Percentiles rank a stretch among this genome's conserved stretches.
Evolutionary conservation across 805 yeast genomes (phyloP).

Genomic region (Starmerella stigmatis): DNA sequence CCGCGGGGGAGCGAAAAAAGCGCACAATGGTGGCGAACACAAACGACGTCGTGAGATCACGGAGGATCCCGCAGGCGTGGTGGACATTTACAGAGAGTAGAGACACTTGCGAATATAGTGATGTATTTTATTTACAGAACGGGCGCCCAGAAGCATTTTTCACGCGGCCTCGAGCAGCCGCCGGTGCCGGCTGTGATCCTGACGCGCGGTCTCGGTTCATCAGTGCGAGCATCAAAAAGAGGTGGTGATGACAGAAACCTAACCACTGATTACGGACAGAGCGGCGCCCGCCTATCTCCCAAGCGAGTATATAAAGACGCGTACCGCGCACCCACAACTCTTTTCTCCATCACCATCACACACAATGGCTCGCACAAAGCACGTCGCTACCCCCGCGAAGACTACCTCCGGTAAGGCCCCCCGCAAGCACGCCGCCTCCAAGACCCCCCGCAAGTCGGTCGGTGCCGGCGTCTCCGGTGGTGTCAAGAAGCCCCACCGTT

Average conservation of each 20-base stretch:
- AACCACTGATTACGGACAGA: background rate
- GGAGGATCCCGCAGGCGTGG: background rate
- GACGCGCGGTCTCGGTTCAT: background rate
- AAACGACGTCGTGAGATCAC: conserved; percentile 5
- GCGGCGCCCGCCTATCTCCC: conserved; percentile 5
- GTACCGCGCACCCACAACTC: background rate
- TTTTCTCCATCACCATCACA: background rate
- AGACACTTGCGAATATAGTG: background rate
- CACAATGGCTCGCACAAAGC: conserved; percentile 39
- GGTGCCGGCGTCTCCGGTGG: conserved; percentile 67
- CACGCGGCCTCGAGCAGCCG: background rate
- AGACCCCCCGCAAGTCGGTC: conserved; percentile 84
- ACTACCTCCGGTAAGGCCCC: conserved; percentile 90
- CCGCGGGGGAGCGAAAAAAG: no score
- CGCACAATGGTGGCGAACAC: background rate
- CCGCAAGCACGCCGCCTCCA: conserved; percentile 82
- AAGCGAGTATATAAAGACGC: conserved; percentile 6
- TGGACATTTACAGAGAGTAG: background rate
- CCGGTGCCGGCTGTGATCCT: background rate
- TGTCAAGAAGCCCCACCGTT: conserved; percentile 88
- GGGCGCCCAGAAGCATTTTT: background rate
- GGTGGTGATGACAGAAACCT: conserved; percentile 2
- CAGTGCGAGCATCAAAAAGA: background rate
- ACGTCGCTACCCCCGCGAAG: conserved; percentile 65
- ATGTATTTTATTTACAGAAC: background rate